Evolutionary conservation across 306 rosid species (phyloP).

Genomic region (Castanea mollissima): DNA sequence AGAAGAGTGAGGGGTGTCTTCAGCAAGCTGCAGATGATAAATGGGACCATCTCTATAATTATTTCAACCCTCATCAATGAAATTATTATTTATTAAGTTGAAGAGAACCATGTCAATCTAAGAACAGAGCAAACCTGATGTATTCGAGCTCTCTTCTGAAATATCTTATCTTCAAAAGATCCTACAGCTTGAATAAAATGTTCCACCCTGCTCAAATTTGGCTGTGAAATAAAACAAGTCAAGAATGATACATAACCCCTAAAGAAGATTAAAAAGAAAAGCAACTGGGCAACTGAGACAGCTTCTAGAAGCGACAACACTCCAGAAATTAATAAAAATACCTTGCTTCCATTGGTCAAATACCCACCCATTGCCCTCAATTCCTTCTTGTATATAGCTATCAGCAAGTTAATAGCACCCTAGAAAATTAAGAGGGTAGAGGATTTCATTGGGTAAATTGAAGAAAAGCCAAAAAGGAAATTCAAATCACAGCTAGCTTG

Average conservation of each 20-base stretch:
- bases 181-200: constrained; percentile 96
- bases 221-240: constrained; percentile 41
- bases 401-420: constrained; percentile 94
- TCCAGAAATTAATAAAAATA: constrained; percentile 19
- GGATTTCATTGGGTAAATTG: neutral
- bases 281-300: neutral
- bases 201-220: constrained; percentile 72
- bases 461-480: neutral
- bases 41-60: neutral
- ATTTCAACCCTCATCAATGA: neutral
- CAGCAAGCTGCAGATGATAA: neutral
- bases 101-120: neutral
- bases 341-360: constrained; percentile 87
- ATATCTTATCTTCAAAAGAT: constrained; percentile 79
- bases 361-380: constrained; percentile 73
- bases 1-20: neutral
- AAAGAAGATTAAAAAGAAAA: neutral
- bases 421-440: constrained; percentile 24
- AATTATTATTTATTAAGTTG: neutral
- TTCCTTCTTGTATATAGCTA: constrained; percentile 93
- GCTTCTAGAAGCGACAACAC: neutral
- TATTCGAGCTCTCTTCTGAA: constrained; percentile 83
- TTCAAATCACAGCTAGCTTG: neutral
- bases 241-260: constrained; percentile 8
- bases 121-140: constrained; percentile 64